Conservation (phyloP, 306 rosid species). For the Ceratonia siliqua region DNA sequence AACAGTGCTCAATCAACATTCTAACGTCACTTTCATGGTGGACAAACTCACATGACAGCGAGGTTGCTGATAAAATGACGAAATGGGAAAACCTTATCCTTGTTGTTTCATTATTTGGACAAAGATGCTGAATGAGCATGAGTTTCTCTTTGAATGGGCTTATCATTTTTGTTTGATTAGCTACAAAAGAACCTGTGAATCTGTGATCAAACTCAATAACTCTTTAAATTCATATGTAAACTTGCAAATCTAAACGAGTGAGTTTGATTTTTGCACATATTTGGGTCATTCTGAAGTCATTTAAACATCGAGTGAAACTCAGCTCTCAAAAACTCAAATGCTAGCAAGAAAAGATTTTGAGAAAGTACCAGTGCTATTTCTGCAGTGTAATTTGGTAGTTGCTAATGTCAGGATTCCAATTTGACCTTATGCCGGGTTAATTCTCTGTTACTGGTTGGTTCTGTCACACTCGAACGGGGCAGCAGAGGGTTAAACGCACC, state of each 20-base stretch:
- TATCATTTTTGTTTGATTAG: background rate
- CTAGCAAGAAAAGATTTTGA: background rate
- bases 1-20: background rate
- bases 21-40: background rate
- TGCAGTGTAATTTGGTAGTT: background rate
- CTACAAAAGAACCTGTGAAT: no score
- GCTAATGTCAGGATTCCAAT: conserved; percentile 59
- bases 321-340: no score
- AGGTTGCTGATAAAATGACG: background rate
- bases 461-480: conserved; percentile 90
- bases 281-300: no score
- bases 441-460: conserved; percentile 77
- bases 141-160: background rate
- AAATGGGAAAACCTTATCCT: background rate
- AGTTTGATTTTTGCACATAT: no score
- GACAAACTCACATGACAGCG: background rate
- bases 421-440: conserved; percentile 79
- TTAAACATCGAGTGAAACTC: no score
- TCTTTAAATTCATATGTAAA: no score
- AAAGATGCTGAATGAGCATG: background rate
- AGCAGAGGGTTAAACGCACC: conserved; percentile 69
- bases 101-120: background rate
- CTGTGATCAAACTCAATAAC: no score
- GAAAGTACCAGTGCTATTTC: background rate
- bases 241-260: no score